phyloP scores from a whole-genome alignment of 2,329 filamentous ascomycete genomes.

The Alternaria alternata region DNA sequence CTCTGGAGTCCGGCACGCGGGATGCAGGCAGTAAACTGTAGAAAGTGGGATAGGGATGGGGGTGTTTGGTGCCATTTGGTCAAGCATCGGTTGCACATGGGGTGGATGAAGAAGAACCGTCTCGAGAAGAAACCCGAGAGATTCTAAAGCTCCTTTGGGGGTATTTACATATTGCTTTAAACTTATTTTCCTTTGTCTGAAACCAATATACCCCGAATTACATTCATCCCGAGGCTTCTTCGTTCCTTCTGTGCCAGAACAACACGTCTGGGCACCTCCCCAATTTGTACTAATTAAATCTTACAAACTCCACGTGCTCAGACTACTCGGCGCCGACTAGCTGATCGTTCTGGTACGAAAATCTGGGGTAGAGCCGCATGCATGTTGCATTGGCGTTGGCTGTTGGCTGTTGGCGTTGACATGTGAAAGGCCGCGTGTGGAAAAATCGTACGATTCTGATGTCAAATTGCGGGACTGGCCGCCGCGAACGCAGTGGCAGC shows the following conservation, averaged over 20 bases:
- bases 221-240: background rate
- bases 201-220: slow-evolving; percentile 11
- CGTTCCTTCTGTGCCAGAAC: background rate
- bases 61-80: slow-evolving; percentile 2
- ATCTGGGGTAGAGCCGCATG: slow-evolving; percentile 26
- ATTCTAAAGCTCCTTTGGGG: slow-evolving; percentile 4
- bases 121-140: background rate
- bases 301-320: background rate
- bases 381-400: slow-evolving; percentile 18
- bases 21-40: slow-evolving; percentile 21
- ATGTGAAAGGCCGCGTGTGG: slow-evolving; percentile 4
- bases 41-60: background rate
- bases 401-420: background rate
- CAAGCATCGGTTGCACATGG: slow-evolving; percentile 14
- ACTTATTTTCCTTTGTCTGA: slow-evolving; percentile 40
- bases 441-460: slow-evolving; percentile 45
- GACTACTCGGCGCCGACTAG: slow-evolving; percentile 1
- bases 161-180: slow-evolving; percentile 37
- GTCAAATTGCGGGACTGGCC: slow-evolving; percentile 26
- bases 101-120: slow-evolving; percentile 1
- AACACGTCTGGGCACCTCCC: background rate
- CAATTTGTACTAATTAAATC: background rate
- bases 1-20: slow-evolving; percentile 23
- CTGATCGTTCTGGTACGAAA: slow-evolving; percentile 7
- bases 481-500: slow-evolving; percentile 7